Base-by-base conservation (phyloP, 106 monocot species). In the Dendrobium chrysotoxum region DNA sequence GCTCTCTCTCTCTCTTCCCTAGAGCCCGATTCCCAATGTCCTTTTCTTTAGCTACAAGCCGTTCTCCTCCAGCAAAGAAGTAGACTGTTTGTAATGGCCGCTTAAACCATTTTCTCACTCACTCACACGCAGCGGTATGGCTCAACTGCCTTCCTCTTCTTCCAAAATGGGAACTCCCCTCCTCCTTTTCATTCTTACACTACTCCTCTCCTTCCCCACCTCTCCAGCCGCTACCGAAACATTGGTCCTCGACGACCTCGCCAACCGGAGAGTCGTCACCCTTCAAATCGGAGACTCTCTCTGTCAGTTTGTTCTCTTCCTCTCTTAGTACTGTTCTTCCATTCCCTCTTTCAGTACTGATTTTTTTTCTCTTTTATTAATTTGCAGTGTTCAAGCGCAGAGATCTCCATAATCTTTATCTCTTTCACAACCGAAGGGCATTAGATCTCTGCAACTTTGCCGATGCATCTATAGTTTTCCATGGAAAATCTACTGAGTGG, bases 391-490 rank as follows among this genome's bases (percentile, higher is more conserved):
- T 87, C 79, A 81, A 78, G 61, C 76, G 68, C 72, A 38, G 80
- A 20, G n/a, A 75, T 18, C 75, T 79, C 31, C 83, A 75, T 40
- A 84, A 79, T 57, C 64, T 83, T 11, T 86, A 80, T 76, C 82
- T 80, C 80, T 86, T 86, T 55, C 64, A 72, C 42, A 76, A n/a
- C 80, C 18, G 55, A 16, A 66, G 53, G 67, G 75, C 79, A 0
- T 80, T 86, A 53, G 72, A 82, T 26, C 80, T 28, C 72, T 86
- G 86, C 80, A 53, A 28, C 67, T 76, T 82, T 53, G n/a, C 79
- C 7, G 75, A 79, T 31, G 82, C 83, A 5, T 40, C 76, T 20
- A 53, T 86, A 50, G 21, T 83, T 67, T 77, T 47, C 72, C 18
- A 75, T 0, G 75, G 11, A 18, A 77, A n/a, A 21, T 82, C 82